Conservation (phyloP, 345 rosid genomes). For the Cardamine resedifolia region DNA sequence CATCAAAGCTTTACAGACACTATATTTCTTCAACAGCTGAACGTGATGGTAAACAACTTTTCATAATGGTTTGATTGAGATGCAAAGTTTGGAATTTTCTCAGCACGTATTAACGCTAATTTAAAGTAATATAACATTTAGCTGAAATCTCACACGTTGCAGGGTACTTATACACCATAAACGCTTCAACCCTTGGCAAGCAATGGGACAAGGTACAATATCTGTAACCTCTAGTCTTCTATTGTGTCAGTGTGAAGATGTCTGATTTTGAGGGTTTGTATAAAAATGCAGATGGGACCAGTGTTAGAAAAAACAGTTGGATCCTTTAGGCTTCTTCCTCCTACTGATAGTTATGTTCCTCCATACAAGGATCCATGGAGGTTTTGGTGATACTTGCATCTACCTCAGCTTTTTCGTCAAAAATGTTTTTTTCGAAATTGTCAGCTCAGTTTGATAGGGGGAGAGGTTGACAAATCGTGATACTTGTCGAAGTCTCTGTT, state of each 20-base stretch:
- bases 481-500: not conserved
- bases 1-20: conserved; percentile 75
- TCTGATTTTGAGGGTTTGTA: conserved; percentile 17
- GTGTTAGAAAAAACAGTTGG: conserved; percentile 60
- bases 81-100: not conserved
- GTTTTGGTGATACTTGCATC: conserved; percentile 69
- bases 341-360: conserved; percentile 77
- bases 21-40: conserved; percentile 80
- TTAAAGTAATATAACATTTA: not conserved
- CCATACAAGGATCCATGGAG: conserved; percentile 98
- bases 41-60: conserved; percentile 70
- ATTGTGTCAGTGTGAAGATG: conserved; percentile 14
- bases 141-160: conserved; percentile 30
- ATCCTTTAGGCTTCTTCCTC: conserved; percentile 80
- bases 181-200: conserved; percentile 84
- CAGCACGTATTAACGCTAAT: not conserved
- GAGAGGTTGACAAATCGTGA: not conserved
- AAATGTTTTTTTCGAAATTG: not conserved
- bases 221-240: conserved; percentile 19
- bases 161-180: conserved; percentile 85
- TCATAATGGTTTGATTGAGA: conserved; percentile 1
- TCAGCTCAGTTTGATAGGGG: conserved; percentile 15
- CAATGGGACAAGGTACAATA: conserved; percentile 75
- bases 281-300: conserved; percentile 77
- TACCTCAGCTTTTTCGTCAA: conserved; percentile 1